Evolutionary conservation across 1,284 basidiomycete species (phyloP).

Genomic region (Rugosomyces carneus): DNA sequence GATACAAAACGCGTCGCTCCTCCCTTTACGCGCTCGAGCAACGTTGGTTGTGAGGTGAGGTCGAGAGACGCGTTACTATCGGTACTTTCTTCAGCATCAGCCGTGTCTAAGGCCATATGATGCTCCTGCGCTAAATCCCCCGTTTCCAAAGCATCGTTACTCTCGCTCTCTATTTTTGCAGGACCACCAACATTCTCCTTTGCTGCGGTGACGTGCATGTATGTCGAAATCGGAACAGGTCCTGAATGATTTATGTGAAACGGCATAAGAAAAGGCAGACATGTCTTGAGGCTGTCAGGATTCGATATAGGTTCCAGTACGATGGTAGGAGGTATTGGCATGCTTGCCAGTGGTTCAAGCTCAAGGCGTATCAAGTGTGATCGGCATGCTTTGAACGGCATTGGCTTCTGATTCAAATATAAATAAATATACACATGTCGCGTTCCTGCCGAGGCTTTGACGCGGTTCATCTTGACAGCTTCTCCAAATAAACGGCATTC

Average conservation of each 20-base stretch:
- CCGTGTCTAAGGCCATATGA: conserved; percentile 9
- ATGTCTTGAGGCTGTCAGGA: conserved; percentile 13
- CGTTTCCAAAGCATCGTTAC: conserved; percentile 1
- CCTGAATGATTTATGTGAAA: conserved; percentile 71
- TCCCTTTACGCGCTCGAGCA: conserved; percentile 15
- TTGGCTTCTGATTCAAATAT: conserved; percentile 12
- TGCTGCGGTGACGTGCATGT: conserved; percentile 51
- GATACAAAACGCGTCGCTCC: conserved; percentile 44
- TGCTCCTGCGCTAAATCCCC: conserved; percentile 2
- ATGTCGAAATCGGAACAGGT: conserved; percentile 65
- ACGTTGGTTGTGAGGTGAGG: conserved; percentile 5
- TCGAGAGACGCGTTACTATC: conserved; percentile 4
- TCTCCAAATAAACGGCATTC: too few relatives aligned
- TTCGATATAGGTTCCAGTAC: conserved; percentile 5
- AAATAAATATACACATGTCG: conserved; percentile 5
- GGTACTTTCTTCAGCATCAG: neutral
- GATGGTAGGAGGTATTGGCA: conserved; percentile 6
- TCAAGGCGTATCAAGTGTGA: neutral
- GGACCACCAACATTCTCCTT: conserved; percentile 30
- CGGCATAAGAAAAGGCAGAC: conserved; percentile 67
- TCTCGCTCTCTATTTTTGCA: conserved; percentile 8
- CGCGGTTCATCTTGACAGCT: conserved; percentile 11
- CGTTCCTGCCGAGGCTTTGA: conserved; percentile 13
- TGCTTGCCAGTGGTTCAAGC: neutral
- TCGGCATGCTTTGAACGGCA: neutral